phyloP scores from a whole-genome alignment of 2,329 filamentous ascomycete genomes.

The Albophoma yamanashiensis region DNA sequence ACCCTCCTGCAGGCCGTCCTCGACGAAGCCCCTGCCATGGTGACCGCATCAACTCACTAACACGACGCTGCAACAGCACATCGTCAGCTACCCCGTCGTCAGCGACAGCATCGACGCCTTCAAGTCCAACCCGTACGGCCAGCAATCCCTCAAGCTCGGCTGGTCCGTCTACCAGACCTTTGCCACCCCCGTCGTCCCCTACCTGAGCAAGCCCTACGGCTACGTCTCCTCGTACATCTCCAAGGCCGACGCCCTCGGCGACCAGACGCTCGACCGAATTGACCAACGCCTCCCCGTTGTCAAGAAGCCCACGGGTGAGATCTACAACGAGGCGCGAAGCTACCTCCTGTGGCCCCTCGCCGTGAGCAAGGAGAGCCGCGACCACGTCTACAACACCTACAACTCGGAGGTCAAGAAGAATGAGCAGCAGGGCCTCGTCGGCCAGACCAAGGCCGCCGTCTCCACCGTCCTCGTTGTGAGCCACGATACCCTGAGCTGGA shows the following conservation, averaged over 20 bases:
- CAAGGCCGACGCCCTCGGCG: constrained; percentile 68
- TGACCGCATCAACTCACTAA: not conserved
- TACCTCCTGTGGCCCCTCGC: constrained; percentile 52
- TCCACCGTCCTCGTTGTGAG: constrained; percentile 57
- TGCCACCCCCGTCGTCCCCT: constrained; percentile 64
- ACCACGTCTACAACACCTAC: constrained; percentile 49
- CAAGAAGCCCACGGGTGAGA: constrained; percentile 63
- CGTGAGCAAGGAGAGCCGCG: constrained; percentile 49
- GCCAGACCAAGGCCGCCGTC: constrained; percentile 58
- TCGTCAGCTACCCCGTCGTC: constrained; percentile 75
- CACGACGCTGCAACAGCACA: constrained; percentile 47
- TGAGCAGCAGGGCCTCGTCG: constrained; percentile 53
- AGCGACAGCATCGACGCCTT: constrained; percentile 68
- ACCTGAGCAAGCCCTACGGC: constrained; percentile 62
- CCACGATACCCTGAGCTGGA: constrained; percentile 51
- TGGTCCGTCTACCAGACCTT: constrained; percentile 66
- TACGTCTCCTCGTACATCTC: constrained; percentile 78
- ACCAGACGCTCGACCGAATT: constrained; percentile 58
- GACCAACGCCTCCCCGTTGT: constrained; percentile 63
- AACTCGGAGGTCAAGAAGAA: constrained; percentile 50
- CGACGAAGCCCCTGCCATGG: not conserved
- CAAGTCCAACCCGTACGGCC: constrained; percentile 72
- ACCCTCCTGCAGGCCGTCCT: too few relatives aligned
- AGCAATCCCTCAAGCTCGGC: constrained; percentile 68
- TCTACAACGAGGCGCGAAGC: constrained; percentile 53